A percentile compares a stretch with the other conserved stretches of the same genome.
Conservation (phyloP, 2,329 filamentous ascomycete species). For the Onygena corvina region DNA sequence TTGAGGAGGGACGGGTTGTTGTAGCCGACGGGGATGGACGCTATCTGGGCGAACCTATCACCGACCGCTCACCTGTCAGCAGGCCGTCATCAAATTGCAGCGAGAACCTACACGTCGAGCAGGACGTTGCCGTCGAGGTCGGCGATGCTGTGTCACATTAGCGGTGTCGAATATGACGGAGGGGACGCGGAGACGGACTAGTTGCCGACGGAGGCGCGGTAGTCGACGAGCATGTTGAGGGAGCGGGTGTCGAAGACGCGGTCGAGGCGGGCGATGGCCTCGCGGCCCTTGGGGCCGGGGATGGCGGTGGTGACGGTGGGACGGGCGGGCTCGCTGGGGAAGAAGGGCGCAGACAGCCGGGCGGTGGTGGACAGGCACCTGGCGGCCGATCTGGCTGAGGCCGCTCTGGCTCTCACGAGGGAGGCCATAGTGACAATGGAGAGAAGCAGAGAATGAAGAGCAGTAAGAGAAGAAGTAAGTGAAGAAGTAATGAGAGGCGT, state of each 20-base stretch:
- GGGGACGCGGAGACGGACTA: slow-evolving; percentile 41
- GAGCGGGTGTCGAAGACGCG: slow-evolving; percentile 75
- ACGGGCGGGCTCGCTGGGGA: slow-evolving; percentile 47
- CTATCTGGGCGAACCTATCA: slow-evolving; percentile 81
- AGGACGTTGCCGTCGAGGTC: slow-evolving; percentile 42
- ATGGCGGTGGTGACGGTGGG: slow-evolving; percentile 49
- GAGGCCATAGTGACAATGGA: too few relatives aligned
- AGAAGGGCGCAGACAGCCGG: slow-evolving; percentile 32
- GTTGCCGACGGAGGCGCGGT: slow-evolving; percentile 63
- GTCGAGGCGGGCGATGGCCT: slow-evolving; percentile 57
- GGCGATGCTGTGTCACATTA: slow-evolving; percentile 28
- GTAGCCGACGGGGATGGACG: slow-evolving; percentile 84
- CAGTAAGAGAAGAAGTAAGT: too few relatives aligned
- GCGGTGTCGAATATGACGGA: background rate
- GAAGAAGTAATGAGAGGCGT: too few relatives aligned
- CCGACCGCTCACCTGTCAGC: slow-evolving; percentile 8
- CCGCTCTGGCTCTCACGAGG: slow-evolving; percentile 25
- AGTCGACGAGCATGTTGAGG: slow-evolving; percentile 72
- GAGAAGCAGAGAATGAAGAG: too few relatives aligned
- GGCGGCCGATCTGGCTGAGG: slow-evolving; percentile 15
- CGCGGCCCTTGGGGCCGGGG: slow-evolving; percentile 63
- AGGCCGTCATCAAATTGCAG: background rate
- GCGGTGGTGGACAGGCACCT: slow-evolving; percentile 9
- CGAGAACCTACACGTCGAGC: slow-evolving; percentile 37
- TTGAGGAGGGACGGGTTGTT: slow-evolving; percentile 68